Conservation (phyloP, 2,329 filamentous ascomycete genomes). For the Talaromyces piceae region DNA sequence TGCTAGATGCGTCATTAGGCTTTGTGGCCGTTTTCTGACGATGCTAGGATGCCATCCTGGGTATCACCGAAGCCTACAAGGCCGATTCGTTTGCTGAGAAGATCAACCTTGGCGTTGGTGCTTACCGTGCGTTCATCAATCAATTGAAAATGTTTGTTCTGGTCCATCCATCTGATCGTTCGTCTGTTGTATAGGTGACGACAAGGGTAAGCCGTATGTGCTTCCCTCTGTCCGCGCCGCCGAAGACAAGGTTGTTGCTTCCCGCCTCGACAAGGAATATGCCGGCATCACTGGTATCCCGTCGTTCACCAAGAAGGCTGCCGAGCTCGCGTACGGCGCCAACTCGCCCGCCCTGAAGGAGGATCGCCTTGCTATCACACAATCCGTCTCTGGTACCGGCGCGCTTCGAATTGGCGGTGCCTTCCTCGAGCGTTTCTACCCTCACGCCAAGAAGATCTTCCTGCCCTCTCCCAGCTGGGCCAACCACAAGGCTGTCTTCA, state of each 20-base stretch:
- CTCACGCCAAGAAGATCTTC: constrained; percentile 89
- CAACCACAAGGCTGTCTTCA: constrained; percentile 96
- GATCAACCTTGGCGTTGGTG: constrained; percentile 97
- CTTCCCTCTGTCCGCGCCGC: constrained; percentile 86
- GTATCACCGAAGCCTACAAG: constrained; percentile 96
- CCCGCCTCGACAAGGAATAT: constrained; percentile 90
- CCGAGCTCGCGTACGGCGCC: constrained; percentile 79
- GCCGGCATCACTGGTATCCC: constrained; percentile 94
- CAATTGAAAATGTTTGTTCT: not conserved
- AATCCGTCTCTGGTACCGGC: constrained; percentile 96
- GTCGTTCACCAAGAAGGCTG: constrained; percentile 86
- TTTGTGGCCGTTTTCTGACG: not conserved
- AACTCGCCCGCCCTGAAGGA: constrained; percentile 68
- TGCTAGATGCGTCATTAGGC: not conserved
- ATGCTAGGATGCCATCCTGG: constrained; percentile 40
- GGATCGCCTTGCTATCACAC: constrained; percentile 78
- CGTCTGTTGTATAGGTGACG: constrained; percentile 50
- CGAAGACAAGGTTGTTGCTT: constrained; percentile 75
- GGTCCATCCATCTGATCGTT: not conserved
- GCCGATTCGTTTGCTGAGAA: constrained; percentile 88
- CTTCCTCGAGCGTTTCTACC: constrained; percentile 88
- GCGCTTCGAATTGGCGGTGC: constrained; percentile 90
- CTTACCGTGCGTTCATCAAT: constrained; percentile 64
- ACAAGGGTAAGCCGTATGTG: constrained; percentile 96
- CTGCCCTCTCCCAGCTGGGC: constrained; percentile 95